Evolutionary conservation across 1,284 basidiomycete genomes (phyloP), one percentile per base, ranked within the genome.

Genomic region (Naganishia cerealis): DNA sequence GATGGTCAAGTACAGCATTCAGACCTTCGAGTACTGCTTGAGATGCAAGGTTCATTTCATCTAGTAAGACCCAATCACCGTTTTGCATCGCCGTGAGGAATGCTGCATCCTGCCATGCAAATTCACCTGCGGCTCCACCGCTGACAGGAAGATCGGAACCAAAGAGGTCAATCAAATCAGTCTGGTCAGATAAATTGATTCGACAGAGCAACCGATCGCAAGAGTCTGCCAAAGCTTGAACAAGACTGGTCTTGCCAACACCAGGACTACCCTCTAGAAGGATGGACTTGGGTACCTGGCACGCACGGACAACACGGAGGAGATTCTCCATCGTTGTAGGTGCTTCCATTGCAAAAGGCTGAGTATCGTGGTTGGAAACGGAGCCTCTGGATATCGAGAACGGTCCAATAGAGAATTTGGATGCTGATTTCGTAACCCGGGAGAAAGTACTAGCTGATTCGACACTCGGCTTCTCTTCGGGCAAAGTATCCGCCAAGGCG

Each of bases 181-280:
- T 99, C 81, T 99, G 96, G 76, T 99, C 96, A 6, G 97, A 99
- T 43, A 99, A 82, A 81, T 99, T 99, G 85, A 99, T 96, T n/a
- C 97, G 89, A 76, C 89, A 92, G 16, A 99, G 84, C 38, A 85
- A 81, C 75, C 93, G 87, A 15, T 92, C 91, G 24, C 90, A 85
- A 9, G 90, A 82, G 69, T 87, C 88, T 21, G 94, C 93, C 2
- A 99, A 83, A 4, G 96, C 94, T 16, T 88, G 86, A 67, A 99
- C 85, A 5, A 99, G 85, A 77, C 92, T 96, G 0, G 97, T 99
- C 82, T 99, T 99, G 6, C 97, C 96, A n/a, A 99, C 96, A 3
- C 96, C 96, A 5, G 97, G 97, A 78, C 93, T 97, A 1, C 96
- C 96, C 79, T 99, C 96, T 3, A 99, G 85, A 38, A 99, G 84